Base-by-base conservation (phyloP, 2,329 filamentous ascomycete genomes). In the Scytalidium lignicola region DNA sequence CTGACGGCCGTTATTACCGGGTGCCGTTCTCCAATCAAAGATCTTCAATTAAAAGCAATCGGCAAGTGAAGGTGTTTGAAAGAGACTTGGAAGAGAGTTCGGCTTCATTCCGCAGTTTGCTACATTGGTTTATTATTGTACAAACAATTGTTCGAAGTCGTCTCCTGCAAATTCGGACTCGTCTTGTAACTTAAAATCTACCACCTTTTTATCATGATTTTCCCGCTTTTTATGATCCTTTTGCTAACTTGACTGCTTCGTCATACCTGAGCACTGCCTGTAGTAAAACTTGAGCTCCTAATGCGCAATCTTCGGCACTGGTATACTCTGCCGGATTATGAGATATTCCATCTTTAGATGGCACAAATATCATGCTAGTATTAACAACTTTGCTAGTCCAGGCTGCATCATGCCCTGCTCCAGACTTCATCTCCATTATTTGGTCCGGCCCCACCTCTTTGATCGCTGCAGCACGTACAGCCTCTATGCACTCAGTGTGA, bases 321-420 rank as follows among this genome's bases (percentile, higher is more conserved):
- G 76, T 78, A 57, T 79, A 85, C 58, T 85, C 82, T 45, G 76
- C 72, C 1, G 82, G 81, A 55, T 83, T 76, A 59, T 85, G 82
- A 56, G 78, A 82, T 17, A 85, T 66, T 2, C 81, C 82, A 57
- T 82, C 75, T 56, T 72, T 75, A 49, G 78, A 83, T 2, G 80
- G 80, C 12, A 84, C 76, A 56, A 85, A 85, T 23, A 85, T 80
- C 82, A 85, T 85, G 41, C 75, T 75, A 2, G 80, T 82, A 41
- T 55, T 55, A 3, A 56, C 55, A 21, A 56, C 53, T 13, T 56
- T 61, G 20, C 46, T 53, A 2, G 51, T 52, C 53, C 51, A 57
- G 5, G 56, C 56, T 26, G 53, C 52, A 53, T 61, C 57, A 49
- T 61, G 58, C 1, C 58, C 58, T 20, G 58, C 58, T 15, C 53